phyloP scores from a whole-genome alignment of 2,329 filamentous ascomycete species.

The Aspergillus spinulosporus region DNA sequence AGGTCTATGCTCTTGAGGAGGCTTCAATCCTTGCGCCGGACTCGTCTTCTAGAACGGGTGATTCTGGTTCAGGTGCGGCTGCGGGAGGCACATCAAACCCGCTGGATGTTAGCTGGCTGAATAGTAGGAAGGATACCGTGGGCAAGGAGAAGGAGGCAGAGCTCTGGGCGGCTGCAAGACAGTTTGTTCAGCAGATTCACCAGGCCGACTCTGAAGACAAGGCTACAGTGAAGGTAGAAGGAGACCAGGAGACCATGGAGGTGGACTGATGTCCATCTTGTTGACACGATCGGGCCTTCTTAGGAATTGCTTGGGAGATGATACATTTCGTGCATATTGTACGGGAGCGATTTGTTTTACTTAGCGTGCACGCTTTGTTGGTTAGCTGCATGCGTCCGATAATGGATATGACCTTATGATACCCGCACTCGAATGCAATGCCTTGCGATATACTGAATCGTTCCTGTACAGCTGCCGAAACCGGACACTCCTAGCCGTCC shows the following conservation, averaged over 20 bases:
- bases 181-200: constrained; percentile 52
- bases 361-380: background rate
- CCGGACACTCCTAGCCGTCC: background rate
- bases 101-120: constrained; percentile 86
- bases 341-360: background rate
- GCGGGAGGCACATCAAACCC: constrained; percentile 43
- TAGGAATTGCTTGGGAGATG: too few species aligned
- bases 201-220: constrained; percentile 13
- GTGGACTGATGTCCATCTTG: background rate
- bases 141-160: constrained; percentile 82
- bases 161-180: constrained; percentile 65
- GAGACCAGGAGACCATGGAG: constrained; percentile 39
- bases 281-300: background rate
- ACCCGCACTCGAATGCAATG: constrained; percentile 19
- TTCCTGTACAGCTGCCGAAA: background rate
- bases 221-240: constrained; percentile 17
- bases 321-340: background rate
- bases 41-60: constrained; percentile 33
- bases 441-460: background rate
- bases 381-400: background rate
- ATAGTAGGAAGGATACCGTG: constrained; percentile 78
- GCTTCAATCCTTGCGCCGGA: constrained; percentile 66
- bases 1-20: constrained; percentile 79
- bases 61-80: constrained; percentile 32
- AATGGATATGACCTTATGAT: constrained; percentile 20